Evolutionary conservation across 2,329 filamentous ascomycete genomes (phyloP).

Genomic region (Colletotrichum gloeosporioides): DNA sequence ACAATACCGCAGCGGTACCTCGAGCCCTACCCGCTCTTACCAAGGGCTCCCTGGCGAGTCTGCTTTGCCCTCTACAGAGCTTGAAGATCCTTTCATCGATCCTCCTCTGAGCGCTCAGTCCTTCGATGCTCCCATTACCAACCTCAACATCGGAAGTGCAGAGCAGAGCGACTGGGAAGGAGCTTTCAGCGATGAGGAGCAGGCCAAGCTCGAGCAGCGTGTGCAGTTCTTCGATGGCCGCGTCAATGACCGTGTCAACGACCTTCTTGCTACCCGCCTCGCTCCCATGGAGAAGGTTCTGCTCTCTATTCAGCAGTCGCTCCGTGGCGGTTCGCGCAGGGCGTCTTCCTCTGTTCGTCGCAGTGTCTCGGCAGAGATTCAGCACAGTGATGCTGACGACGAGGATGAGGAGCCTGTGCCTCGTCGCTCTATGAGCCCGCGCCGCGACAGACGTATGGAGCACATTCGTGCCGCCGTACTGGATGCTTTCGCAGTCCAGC

Average conservation of each 20-base stretch:
- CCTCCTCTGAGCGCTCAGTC: slow-evolving; percentile 52
- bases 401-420: slow-evolving; percentile 78
- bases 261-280: slow-evolving; percentile 76
- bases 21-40: slow-evolving; percentile 72
- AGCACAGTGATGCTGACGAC: slow-evolving; percentile 92
- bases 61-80: slow-evolving; percentile 56
- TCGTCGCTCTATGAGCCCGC: slow-evolving; percentile 77
- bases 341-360: slow-evolving; percentile 61
- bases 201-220: slow-evolving; percentile 80
- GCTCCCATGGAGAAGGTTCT: slow-evolving; percentile 83
- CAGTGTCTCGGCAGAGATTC: slow-evolving; percentile 72
- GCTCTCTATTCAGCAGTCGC: slow-evolving; percentile 73
- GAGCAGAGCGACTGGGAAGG: slow-evolving; percentile 92
- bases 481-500: slow-evolving; percentile 73
- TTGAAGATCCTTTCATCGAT: slow-evolving; percentile 69
- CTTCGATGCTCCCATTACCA: slow-evolving; percentile 63
- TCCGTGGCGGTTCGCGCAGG: slow-evolving; percentile 63
- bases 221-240: slow-evolving; percentile 90
- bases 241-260: slow-evolving; percentile 85
- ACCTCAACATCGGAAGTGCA: slow-evolving; percentile 67
- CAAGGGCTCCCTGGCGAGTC: slow-evolving; percentile 52
- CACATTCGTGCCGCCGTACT: slow-evolving; percentile 77
- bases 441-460: slow-evolving; percentile 79
- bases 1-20: slow-evolving; percentile 69
- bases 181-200: slow-evolving; percentile 80